These are phyloP conservation scores for Beauveria varroae DNA, from an alignment of 2,329 filamentous ascomycete genomes.

Conservation along the genomic window DNA sequence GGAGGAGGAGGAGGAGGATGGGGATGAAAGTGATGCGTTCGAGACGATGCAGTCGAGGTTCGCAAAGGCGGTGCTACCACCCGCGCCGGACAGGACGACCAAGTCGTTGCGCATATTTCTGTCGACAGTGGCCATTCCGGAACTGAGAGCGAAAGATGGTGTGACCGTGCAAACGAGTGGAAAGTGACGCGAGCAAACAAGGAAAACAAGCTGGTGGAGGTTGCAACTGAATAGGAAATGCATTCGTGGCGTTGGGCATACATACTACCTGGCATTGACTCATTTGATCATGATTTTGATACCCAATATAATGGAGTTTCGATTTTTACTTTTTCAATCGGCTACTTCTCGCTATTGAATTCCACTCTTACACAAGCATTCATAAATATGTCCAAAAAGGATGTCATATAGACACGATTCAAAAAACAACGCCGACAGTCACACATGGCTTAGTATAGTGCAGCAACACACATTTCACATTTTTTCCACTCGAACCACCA, in stretches of 20 bases:
- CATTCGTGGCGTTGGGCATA: conserved; percentile 7
- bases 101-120: conserved; percentile 56
- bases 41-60: conserved; percentile 52
- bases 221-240: neutral
- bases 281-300: neutral
- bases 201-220: neutral
- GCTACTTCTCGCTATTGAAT: neutral
- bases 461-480: neutral
- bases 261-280: neutral
- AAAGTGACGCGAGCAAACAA: neutral
- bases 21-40: conserved; percentile 38
- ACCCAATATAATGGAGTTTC: neutral
- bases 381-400: conserved; percentile 6
- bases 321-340: neutral
- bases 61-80: conserved; percentile 43
- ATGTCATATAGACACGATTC: neutral
- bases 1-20: conserved; percentile 13
- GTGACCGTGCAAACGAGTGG: conserved; percentile 41
- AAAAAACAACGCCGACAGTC: neutral
- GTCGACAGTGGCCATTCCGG: conserved; percentile 44
- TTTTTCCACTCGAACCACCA: neutral
- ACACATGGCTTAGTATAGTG: neutral
- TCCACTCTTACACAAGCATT: neutral
- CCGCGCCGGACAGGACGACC: conserved; percentile 34
- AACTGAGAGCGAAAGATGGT: conserved; percentile 42